phyloP scores from a whole-genome alignment of 2,329 filamentous ascomycete genomes.

The Fusarium sp. region DNA sequence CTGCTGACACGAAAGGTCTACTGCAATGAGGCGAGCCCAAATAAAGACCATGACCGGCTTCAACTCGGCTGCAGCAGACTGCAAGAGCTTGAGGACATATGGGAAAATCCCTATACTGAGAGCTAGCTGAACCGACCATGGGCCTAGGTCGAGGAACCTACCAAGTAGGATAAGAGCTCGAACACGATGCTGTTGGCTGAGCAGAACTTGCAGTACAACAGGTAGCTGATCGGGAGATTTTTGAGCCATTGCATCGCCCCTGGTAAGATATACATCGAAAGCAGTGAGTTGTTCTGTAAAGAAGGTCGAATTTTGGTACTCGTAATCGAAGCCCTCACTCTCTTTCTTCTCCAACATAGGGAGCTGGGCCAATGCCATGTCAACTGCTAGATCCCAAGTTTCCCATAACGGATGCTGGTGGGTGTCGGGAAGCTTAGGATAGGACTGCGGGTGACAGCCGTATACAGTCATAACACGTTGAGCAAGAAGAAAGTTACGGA shows the following conservation, averaged over 20 bases:
- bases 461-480: slow-evolving; percentile 97
- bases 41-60: slow-evolving; percentile 99
- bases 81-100: slow-evolving; percentile 96
- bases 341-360: slow-evolving; percentile 86
- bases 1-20: slow-evolving; percentile 92
- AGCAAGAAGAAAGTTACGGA: slow-evolving; percentile 93
- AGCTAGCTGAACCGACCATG: slow-evolving; percentile 98
- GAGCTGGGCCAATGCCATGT: slow-evolving; percentile 92
- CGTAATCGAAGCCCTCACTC: slow-evolving; percentile 80
- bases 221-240: slow-evolving; percentile 94
- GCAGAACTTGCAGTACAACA: slow-evolving; percentile 93
- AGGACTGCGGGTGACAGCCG: slow-evolving; percentile 94
- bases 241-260: slow-evolving; percentile 83
- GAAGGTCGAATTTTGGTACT: slow-evolving; percentile 94
- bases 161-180: slow-evolving; percentile 91
- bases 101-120: slow-evolving; percentile 98
- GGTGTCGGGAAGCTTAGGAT: slow-evolving; percentile 91
- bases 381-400: slow-evolving; percentile 97
- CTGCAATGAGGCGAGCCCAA: slow-evolving; percentile 94
- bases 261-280: slow-evolving; percentile 93
- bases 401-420: slow-evolving; percentile 96
- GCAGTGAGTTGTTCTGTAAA: slow-evolving; percentile 97
- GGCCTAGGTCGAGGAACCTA: slow-evolving; percentile 93
- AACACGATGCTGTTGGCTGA: slow-evolving; percentile 94
- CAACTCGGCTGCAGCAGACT: slow-evolving; percentile 92